These are phyloP conservation scores for Microthyrium microscopicum DNA, from an alignment of 2,329 filamentous ascomycete genomes.

Conservation along the genomic window DNA sequence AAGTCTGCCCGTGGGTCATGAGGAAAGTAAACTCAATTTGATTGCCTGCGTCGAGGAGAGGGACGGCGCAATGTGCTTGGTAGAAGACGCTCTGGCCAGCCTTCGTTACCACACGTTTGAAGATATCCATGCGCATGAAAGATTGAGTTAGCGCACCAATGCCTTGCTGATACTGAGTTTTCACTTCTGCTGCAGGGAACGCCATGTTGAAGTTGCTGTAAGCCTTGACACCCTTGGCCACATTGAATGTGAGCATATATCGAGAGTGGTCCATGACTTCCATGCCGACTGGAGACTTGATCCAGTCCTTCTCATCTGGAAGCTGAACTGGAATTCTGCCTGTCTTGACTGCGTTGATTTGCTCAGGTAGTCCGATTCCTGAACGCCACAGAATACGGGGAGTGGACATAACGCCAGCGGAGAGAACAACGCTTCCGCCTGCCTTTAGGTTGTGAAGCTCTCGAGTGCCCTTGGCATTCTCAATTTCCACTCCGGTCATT, in stretches of 20 bases:
- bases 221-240: background rate
- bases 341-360: conserved; percentile 13
- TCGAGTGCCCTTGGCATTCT: conserved; percentile 17
- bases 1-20: conserved; percentile 1
- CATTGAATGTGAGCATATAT: background rate
- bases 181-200: background rate
- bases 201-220: background rate
- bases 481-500: conserved; percentile 26
- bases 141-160: background rate
- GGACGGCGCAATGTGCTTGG: background rate
- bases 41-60: background rate
- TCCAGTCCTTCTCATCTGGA: conserved; percentile 12
- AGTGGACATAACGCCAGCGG: conserved; percentile 13
- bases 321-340: conserved; percentile 10
- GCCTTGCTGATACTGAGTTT: background rate
- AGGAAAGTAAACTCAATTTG: background rate
- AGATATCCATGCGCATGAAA: background rate
- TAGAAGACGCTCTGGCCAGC: background rate
- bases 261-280: conserved; percentile 1
- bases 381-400: conserved; percentile 14
- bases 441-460: conserved; percentile 16
- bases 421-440: conserved; percentile 19
- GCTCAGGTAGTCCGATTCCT: conserved; percentile 14
- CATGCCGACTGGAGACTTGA: conserved; percentile 13
- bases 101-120: background rate